Evolutionary conservation across 179 eudicot species (phyloP).

Genomic region (Camellia oleifera): DNA sequence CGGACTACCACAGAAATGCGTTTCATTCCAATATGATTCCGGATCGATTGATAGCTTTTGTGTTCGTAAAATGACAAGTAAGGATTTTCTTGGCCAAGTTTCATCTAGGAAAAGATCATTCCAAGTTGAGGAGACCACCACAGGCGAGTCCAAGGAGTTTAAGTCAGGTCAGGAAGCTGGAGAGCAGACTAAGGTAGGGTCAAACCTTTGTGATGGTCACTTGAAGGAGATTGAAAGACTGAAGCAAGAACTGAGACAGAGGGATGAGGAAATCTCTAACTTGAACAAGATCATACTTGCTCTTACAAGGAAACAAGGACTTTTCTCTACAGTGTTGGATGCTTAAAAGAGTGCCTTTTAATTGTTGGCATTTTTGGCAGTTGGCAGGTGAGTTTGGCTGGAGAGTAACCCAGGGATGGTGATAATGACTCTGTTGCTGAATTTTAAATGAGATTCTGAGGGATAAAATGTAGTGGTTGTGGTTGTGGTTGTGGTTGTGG

Average conservation of each 20-base stretch:
- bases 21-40: slow-evolving; percentile 41
- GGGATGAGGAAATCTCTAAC: slow-evolving; percentile 63
- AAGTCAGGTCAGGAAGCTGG: slow-evolving; percentile 34
- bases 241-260: slow-evolving; percentile 52
- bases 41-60: slow-evolving; percentile 49
- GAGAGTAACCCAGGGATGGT: neutral
- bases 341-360: neutral
- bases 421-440: neutral
- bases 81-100: slow-evolving; percentile 23
- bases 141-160: slow-evolving; percentile 39
- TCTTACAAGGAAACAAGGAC: slow-evolving; percentile 84
- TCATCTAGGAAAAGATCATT: slow-evolving; percentile 53
- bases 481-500: neutral
- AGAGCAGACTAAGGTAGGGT: slow-evolving; percentile 16
- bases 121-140: slow-evolving; percentile 29
- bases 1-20: slow-evolving; percentile 63
- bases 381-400: neutral
- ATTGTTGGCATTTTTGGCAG: too few species aligned
- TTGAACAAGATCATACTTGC: slow-evolving; percentile 69
- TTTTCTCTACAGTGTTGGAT: slow-evolving; percentile 4
- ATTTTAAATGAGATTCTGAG: neutral
- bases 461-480: too few species aligned
- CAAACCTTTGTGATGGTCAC: slow-evolving; percentile 34
- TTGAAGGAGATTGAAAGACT: slow-evolving; percentile 65
- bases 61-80: slow-evolving; percentile 59